Conservation (phyloP, 805 yeast species). For the Wickerhamomyces alni region DNA sequence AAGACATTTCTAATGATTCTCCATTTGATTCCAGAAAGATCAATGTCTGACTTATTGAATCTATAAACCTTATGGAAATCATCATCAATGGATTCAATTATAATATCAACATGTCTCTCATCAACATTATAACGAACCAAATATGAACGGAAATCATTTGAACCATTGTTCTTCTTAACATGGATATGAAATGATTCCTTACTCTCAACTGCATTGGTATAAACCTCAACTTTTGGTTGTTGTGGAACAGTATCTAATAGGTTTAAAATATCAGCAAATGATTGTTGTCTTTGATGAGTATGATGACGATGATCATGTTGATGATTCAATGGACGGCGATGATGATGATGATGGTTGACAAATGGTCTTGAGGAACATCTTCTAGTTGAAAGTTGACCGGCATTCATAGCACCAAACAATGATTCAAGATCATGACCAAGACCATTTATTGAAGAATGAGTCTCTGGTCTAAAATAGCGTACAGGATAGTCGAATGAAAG, state of each 20-base stretch:
- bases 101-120: constrained; percentile 6
- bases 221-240: constrained; percentile 3
- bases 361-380: not conserved
- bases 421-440: no score
- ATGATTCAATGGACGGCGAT: not conserved
- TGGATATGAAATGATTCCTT: constrained; percentile 9
- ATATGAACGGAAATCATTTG: constrained; percentile 13
- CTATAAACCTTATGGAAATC: constrained; percentile 11
- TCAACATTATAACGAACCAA: constrained; percentile 10
- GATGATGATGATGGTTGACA: not conserved
- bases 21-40: constrained; percentile 14
- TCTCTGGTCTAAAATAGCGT: not conserved
- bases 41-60: constrained; percentile 10
- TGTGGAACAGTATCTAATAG: constrained; percentile 1
- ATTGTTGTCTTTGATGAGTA: not conserved
- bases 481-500: constrained; percentile 10
- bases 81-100: constrained; percentile 12
- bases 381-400: not conserved
- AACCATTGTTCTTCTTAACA: constrained; percentile 9
- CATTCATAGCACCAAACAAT: no score
- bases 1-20: constrained; percentile 5
- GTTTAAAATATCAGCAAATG: constrained; percentile 4
- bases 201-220: constrained; percentile 5
- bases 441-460: no score
- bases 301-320: not conserved